Conservation (phyloP, 1,139 yeast genomes). For the Saccharomyces uvarum region DNA sequence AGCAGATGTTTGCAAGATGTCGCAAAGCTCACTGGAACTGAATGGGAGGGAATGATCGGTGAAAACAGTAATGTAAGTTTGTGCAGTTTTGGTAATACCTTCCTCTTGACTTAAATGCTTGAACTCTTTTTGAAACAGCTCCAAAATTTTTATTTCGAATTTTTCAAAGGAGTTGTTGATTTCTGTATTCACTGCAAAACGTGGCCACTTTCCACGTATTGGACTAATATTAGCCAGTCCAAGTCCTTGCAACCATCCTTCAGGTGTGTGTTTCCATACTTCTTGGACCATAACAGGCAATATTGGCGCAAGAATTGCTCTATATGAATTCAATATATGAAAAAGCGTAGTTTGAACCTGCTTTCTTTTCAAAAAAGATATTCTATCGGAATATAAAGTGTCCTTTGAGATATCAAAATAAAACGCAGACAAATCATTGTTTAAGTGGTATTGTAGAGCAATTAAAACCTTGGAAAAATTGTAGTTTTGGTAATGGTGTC, state of each 20-base stretch:
- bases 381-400: slow-evolving; percentile 63
- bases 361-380: slow-evolving; percentile 44
- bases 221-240: slow-evolving; percentile 34
- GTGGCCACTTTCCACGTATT: slow-evolving; percentile 13
- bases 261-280: slow-evolving; percentile 54
- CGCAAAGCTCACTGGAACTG: slow-evolving; percentile 35
- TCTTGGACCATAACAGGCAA: slow-evolving; percentile 82
- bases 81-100: slow-evolving; percentile 57
- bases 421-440: slow-evolving; percentile 65
- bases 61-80: slow-evolving; percentile 44
- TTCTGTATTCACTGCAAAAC: slow-evolving; percentile 2
- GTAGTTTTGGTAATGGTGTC: slow-evolving; percentile 44
- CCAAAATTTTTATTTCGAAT: slow-evolving; percentile 34
- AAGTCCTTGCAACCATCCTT: slow-evolving; percentile 10
- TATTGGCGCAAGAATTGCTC: slow-evolving; percentile 68
- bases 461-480: slow-evolving; percentile 62
- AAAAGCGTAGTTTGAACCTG: slow-evolving; percentile 66
- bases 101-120: slow-evolving; percentile 11
- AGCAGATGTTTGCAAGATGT: slow-evolving; percentile 60
- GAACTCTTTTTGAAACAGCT: slow-evolving; percentile 14
- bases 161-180: slow-evolving; percentile 28
- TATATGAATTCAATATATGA: slow-evolving; percentile 53
- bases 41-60: slow-evolving; percentile 20
- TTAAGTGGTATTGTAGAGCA: slow-evolving; percentile 63
- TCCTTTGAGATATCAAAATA: slow-evolving; percentile 88